Percentiles rank a stretch among this genome's conserved stretches.
Evolutionary conservation across 306 rosid genomes (phyloP).

Genomic region (Prunus armeniaca): DNA sequence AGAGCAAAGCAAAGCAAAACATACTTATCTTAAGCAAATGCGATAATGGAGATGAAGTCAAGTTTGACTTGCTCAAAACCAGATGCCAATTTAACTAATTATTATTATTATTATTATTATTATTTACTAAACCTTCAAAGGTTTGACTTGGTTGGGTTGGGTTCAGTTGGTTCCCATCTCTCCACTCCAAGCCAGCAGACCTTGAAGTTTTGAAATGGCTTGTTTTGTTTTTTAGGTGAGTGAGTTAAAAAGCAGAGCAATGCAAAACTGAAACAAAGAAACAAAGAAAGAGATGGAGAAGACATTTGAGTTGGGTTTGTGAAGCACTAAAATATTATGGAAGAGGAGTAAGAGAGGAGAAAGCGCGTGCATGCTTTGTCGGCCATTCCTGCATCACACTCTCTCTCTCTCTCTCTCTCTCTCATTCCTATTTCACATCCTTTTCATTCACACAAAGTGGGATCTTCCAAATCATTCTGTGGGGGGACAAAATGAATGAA

Average conservation of each 20-base stretch:
- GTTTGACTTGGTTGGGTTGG: background rate
- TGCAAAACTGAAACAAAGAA: background rate
- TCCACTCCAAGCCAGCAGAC: background rate
- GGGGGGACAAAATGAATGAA: conserved; percentile 15
- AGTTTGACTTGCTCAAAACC: background rate
- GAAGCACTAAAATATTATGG: conserved; percentile 25
- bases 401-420: background rate
- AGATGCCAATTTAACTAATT: background rate
- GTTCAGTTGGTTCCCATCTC: conserved; percentile 4
- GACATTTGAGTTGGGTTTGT: background rate
- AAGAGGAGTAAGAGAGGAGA: conserved; percentile 9
- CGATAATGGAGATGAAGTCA: background rate
- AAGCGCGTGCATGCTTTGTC: conserved; percentile 29
- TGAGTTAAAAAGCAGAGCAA: background rate
- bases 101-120: too few relatives aligned
- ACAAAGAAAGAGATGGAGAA: background rate
- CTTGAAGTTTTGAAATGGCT: background rate
- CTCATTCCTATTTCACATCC: background rate
- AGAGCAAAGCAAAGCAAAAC: too few relatives aligned
- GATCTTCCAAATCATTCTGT: conserved; percentile 27
- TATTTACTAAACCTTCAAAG: background rate
- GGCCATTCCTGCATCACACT: conserved; percentile 16
- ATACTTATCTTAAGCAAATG: background rate
- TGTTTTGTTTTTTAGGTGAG: too few relatives aligned
- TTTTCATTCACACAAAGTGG: conserved; percentile 25